These are phyloP conservation scores for Trametes versicolor DNA, from an alignment of 1,284 basidiomycete species.

Conservation along the genomic window DNA sequence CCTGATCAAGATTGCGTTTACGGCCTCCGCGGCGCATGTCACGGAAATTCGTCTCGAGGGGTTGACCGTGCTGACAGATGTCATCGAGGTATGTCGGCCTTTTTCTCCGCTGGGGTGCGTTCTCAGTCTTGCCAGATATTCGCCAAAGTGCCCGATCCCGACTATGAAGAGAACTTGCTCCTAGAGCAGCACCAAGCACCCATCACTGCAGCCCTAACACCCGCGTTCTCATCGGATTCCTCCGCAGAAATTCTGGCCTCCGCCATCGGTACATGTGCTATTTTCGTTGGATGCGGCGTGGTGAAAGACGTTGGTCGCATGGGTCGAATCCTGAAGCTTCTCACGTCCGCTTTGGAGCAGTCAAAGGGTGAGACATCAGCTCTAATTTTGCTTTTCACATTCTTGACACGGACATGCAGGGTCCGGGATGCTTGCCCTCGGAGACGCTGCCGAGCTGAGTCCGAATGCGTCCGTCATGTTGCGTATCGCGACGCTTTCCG, in stretches of 20 bases:
- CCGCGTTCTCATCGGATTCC: conserved; percentile 94
- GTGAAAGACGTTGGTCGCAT: conserved; percentile 91
- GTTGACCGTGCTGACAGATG: conserved; percentile 88
- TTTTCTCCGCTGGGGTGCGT: neutral
- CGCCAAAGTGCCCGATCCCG: conserved; percentile 88
- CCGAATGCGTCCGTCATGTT: conserved; percentile 97
- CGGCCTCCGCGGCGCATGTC: conserved; percentile 94
- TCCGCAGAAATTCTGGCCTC: conserved; percentile 95
- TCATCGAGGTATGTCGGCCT: conserved; percentile 78
- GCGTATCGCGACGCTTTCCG: conserved; percentile 91
- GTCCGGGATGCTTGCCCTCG: conserved; percentile 85
- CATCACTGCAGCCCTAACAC: conserved; percentile 97
- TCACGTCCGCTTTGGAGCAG: conserved; percentile 91
- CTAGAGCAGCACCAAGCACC: conserved; percentile 99
- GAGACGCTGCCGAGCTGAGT: conserved; percentile 88
- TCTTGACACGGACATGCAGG: conserved; percentile 54
- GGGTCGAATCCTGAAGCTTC: conserved; percentile 93
- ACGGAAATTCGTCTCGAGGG: conserved; percentile 97
- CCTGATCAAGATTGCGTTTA: conserved; percentile 98
- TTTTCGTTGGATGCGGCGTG: conserved; percentile 96
- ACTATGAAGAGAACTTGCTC: conserved; percentile 89
- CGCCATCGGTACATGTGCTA: conserved; percentile 93
- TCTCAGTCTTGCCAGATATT: conserved; percentile 69
- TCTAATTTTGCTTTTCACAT: conserved; percentile 3
- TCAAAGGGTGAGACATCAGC: conserved; percentile 69